Conservation (phyloP, 2,329 filamentous ascomycete genomes). For the Botryotinia narcissicola region DNA sequence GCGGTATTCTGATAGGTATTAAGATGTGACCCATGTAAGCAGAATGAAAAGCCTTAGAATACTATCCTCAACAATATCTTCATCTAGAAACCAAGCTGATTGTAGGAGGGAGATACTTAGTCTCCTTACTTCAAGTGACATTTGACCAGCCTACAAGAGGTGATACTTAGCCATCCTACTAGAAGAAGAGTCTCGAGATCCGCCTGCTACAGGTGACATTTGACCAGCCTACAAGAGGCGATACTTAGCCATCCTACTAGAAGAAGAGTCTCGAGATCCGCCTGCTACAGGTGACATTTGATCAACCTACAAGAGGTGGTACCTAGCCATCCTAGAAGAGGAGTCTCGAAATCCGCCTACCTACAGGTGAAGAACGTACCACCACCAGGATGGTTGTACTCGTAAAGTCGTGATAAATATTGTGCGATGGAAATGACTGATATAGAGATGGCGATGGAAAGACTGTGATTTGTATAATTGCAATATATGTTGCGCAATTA, state of each 20-base stretch:
- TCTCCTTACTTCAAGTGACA: background rate
- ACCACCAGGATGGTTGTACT: background rate
- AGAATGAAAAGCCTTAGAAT: background rate
- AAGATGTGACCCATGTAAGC: background rate
- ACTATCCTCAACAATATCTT: background rate
- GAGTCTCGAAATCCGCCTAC: background rate
- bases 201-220: too few species aligned
- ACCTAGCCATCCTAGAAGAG: background rate
- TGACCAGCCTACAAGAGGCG: background rate
- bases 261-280: too few species aligned
- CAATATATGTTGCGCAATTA: too few species aligned
- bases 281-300: background rate
- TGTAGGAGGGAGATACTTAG: background rate
- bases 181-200: too few species aligned
- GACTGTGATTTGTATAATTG: too few species aligned
- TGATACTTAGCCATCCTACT: too few species aligned
- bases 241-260: background rate
- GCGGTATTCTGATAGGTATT: background rate
- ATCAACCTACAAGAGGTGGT: background rate
- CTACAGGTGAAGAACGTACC: background rate
- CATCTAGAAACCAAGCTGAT: background rate
- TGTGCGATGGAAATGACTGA: too few species aligned
- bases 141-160: background rate
- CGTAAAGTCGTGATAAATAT: too few species aligned
- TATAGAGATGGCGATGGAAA: too few species aligned